Evolutionary conservation across 768 basidiomycete species (phyloP), one percentile per base, ranked within the genome.

Genomic region (Tylopilus sp.): DNA sequence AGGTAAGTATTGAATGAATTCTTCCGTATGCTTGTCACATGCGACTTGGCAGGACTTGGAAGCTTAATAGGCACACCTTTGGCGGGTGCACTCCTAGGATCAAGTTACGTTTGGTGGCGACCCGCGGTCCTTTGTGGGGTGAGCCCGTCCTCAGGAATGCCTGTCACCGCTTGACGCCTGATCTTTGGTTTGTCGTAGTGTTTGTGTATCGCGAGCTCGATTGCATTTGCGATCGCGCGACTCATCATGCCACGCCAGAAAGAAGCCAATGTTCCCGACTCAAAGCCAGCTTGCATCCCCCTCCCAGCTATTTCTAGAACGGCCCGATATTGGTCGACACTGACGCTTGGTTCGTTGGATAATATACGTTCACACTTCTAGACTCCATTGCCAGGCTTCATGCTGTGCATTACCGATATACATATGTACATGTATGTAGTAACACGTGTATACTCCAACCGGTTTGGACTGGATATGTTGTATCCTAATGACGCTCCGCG

Each of bases 101-200:
- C 70, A n/a, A 59, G 69, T 7, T 81, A 77, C 50, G 52, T 65
- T 2, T 85, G 83, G 83, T 82, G 79, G 78, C 69, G 71, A 41
- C 78, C 81, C 4, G 74, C 75, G 8, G 51, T 81, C 18, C 79
- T 82, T 55, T 70, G 76, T 35, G 82, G 79, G 48, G 67, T 73
- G 55, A 52, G 60, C 43, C 15, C 6, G 7, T 28, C 40, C 30
- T 42, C 20, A 42, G 15, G 5, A 20, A 44, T 18, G n/a, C 3
- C n/a, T 40, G 21, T 8, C 40, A 15, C 38, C 31, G 6, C 40
- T 22, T 35, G 28, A n/a, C 25, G 4, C 21, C 45, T 60, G 50
- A 58, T 28, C 18, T 35, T 35, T 31, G 6, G 30, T 40, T 5
- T 38, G n/a, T 39, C 18, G 9, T 23, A 65, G 62, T 53, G 50